Evolutionary conservation across 805 yeast genomes (phyloP).

Genomic region (Alloascoidea africana): DNA sequence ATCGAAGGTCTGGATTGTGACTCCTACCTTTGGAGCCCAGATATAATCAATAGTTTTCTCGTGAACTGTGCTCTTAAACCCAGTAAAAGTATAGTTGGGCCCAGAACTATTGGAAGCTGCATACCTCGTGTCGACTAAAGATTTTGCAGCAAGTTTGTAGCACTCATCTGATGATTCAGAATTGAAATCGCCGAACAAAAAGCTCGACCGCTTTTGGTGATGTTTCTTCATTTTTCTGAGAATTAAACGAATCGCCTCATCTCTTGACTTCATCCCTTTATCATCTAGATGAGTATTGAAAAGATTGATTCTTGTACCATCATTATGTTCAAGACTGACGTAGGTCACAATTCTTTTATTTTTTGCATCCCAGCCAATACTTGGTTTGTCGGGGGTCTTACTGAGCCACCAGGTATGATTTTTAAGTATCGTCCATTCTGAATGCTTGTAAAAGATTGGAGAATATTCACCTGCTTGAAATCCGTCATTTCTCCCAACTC

Average conservation of each 20-base stretch:
- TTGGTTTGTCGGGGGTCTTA: conserved; percentile 36
- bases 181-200: conserved; percentile 43
- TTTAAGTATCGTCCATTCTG: conserved; percentile 23
- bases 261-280: conserved; percentile 28
- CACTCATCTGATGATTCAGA: conserved; percentile 28
- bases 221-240: too few species aligned
- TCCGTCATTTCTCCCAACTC: conserved; percentile 41
- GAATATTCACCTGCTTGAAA: conserved; percentile 31
- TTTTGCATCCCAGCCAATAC: conserved; percentile 36
- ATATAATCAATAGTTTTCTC: conserved; percentile 27
- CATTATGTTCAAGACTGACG: conserved; percentile 16
- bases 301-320: conserved; percentile 13
- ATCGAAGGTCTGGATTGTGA: conserved; percentile 3
- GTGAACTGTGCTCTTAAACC: conserved; percentile 21
- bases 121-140: conserved; percentile 25
- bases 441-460: conserved; percentile 27
- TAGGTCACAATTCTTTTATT: conserved; percentile 23
- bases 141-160: conserved; percentile 23
- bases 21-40: conserved; percentile 22
- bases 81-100: conserved; percentile 29
- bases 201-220: conserved; percentile 25
- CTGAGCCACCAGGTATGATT: conserved; percentile 37
- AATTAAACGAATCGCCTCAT: conserved; percentile 28
- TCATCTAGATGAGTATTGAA: conserved; percentile 40
- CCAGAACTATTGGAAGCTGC: conserved; percentile 24